Evolutionary conservation across 225 moss, liverwort and hornwort genomes (phyloP), one percentile per base, ranked within the genome.

Genomic region (Climacium dendroides): DNA sequence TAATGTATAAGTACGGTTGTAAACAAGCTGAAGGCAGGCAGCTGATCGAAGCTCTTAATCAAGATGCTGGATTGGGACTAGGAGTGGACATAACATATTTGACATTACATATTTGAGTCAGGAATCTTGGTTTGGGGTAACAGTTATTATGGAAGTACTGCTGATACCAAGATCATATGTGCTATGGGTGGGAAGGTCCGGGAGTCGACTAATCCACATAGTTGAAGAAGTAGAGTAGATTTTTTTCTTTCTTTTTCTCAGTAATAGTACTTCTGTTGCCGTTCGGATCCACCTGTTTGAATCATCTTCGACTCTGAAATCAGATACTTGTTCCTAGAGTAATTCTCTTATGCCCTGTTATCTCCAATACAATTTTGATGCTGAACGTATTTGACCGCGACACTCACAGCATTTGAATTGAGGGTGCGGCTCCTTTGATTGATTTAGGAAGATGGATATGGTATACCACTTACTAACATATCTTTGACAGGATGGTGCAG

Each of bases 401-500:
- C 50, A 48, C 26, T 14, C 35, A 7, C 18, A n/a, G 34, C n/a
- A 65, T 65, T 81, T 65, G 66, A 28, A 65, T 65, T 52, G 19
- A 39, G 26, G 48, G 48, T 39, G 58, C 59, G 50, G 26, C 34
- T 69, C 28, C 43, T 10, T 37, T 82, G 35, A 25, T 59, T 53
- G 15, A 35, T 41, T 67, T 37, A 79, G 62, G 72, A 73, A 60
- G 34, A 72, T 57, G 83, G 34, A 64, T 35, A 25, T 25, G 35
- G 79, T 41, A 10, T 58, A 37, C 45, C 34, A 59, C 35, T 52
- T 57, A 37, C 81, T 87, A 47, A 87, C 20, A 28, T 37, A 55
- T 37, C 23, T 78, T 85, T 60, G 88, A 62, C 84, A 88, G 86
- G 83, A 86, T 90, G 92, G 53, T 87, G 92, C 85, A 88, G 92